Conservation (phyloP, 75 land plant genomes). For the Cupressus sempervirens region DNA sequence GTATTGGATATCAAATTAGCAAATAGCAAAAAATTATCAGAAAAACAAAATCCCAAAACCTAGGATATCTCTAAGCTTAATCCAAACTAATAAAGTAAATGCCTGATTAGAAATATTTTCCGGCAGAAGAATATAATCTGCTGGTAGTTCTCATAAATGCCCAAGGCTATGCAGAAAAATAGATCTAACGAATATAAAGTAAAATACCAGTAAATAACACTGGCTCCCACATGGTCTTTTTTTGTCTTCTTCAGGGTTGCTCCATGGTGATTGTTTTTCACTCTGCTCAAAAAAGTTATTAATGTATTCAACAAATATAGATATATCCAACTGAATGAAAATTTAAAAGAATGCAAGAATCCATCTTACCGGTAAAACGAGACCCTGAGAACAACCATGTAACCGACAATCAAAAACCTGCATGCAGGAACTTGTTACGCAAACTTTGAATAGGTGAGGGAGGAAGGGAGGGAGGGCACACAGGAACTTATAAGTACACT, state of each 20-base stretch:
- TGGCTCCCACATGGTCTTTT: conserved; percentile 66
- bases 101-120: background rate
- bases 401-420: conserved; percentile 97
- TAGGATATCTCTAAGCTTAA: background rate
- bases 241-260: conserved; percentile 47
- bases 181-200: background rate
- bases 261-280: conserved; percentile 62
- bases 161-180: background rate
- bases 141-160: background rate
- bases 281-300: conserved; percentile 40
- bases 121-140: background rate
- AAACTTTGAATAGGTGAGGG: background rate
- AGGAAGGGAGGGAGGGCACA: background rate
- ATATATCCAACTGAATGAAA: background rate
- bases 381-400: conserved; percentile 87
- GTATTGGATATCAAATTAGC: background rate
- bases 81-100: background rate
- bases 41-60: background rate
- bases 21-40: background rate
- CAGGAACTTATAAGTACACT: background rate
- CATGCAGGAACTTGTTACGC: conserved; percentile 2
- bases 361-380: conserved; percentile 68
- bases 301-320: background rate
- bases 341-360: background rate
- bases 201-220: conserved; percentile 69